Evolutionary conservation across 2,329 filamentous ascomycete species (phyloP), one percentile per base, ranked within the genome.

Genomic region (Plectosphaerella sp.): DNA sequence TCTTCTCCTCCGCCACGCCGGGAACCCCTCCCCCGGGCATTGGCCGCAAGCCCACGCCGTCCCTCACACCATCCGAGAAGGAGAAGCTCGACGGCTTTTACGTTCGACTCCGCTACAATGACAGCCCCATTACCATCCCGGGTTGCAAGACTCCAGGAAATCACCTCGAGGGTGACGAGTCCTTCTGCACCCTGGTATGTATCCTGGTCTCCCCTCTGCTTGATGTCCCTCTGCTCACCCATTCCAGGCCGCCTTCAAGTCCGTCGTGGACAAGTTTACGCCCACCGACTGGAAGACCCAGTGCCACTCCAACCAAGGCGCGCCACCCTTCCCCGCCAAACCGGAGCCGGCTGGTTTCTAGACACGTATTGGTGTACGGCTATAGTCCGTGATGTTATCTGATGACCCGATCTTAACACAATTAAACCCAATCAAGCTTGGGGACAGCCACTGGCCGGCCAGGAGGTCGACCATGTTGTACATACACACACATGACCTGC

Each of bases 31-130:
- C 74, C 0, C 56, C 68, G 1, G 73, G 73, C 33, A 86, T 89
- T 53, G 81, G 82, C 9, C 81, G 89, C 43, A 86, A 80, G 61
- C 75, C 76, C 12, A 74, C 79, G 6, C 62, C 73, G 1, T 73
- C 82, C 12, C 72, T 94, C 51, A 77, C 74, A 0, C 68, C 75
- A 1, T 64, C 70, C 1, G 83, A 92, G 60, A 82, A 77, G 59
- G 22, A 5, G 37, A 50, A 56, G 50, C 47, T 95, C 11, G 76
- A 88, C 24, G 86, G 83, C 2, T 91, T 95, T 74, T 99, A 88
- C 68, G 93, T 99, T 14, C 85, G 94, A 16, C 69, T 99, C 53
- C 82, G 92, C 48, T 99, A 96, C 70, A 99, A 99, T 62, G 94
- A 97, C 67, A 77, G 80, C 50, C 82, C 91, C 4, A 83, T 97